Conservation (phyloP, 352 stramenopile species). For the Peronosclerospora sorghi region DNA sequence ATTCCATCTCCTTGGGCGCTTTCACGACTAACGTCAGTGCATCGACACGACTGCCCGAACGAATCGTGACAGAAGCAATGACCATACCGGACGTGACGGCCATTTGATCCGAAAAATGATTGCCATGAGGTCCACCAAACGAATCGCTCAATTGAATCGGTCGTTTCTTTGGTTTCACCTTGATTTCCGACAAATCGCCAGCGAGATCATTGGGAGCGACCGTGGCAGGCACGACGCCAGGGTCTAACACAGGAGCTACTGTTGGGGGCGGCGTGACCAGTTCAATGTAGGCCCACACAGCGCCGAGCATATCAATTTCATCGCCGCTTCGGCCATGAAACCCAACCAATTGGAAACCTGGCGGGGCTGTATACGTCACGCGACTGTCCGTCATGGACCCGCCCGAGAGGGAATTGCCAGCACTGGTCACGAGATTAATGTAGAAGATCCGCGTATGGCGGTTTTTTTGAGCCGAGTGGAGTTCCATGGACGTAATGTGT, state of each 20-base stretch:
- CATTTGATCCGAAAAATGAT: conserved; percentile 1
- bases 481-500: conserved; percentile 20
- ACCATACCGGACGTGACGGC: conserved; percentile 2
- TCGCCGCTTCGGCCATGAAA: neutral
- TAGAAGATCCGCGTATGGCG: conserved; percentile 14
- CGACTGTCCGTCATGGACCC: conserved; percentile 8
- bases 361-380: neutral
- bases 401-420: conserved; percentile 10
- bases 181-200: conserved; percentile 1
- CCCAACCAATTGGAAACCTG: conserved; percentile 2
- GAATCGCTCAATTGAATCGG: conserved; percentile 1
- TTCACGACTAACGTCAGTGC: neutral
- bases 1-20: conserved; percentile 2
- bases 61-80: conserved; percentile 2
- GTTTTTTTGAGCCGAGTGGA: conserved; percentile 17
- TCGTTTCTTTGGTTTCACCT: neutral
- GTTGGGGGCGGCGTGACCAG: neutral
- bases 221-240: neutral
- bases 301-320: conserved; percentile 3
- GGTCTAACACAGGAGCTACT: neutral
- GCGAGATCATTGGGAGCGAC: neutral
- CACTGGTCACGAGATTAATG: conserved; percentile 15
- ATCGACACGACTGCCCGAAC: neutral
- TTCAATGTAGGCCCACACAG: neutral
- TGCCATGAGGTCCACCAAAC: conserved; percentile 3